Percentiles rank a stretch among this genome's conserved stretches.
phyloP scores from a whole-genome alignment of 176 grass and related monocot genomes.

The Musa beccarii region DNA sequence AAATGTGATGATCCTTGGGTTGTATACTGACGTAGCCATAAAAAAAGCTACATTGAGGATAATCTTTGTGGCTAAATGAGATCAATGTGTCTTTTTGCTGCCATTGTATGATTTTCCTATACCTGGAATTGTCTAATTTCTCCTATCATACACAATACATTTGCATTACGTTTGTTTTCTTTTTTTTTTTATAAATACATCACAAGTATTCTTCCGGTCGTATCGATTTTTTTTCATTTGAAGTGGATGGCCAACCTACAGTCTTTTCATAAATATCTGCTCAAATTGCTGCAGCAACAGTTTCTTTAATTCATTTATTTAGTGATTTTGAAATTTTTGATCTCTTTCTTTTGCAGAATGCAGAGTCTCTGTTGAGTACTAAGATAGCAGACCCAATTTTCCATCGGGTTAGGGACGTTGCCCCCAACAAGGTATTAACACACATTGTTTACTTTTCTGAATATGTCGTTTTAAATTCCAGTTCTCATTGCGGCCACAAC shows the following conservation, averaged over 20 bases:
- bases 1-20: too few relatives aligned
- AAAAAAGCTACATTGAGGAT: too few relatives aligned
- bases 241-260: too few relatives aligned
- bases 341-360: conserved; percentile 40
- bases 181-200: background rate
- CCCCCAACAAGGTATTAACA: conserved; percentile 83
- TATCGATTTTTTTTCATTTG: too few relatives aligned
- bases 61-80: too few relatives aligned
- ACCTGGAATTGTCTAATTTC: too few relatives aligned
- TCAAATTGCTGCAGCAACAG: background rate
- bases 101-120: too few relatives aligned
- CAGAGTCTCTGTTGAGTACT: conserved; percentile 54
- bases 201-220: too few relatives aligned
- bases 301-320: conserved; percentile 9
- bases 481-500: background rate
- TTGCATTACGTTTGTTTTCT: background rate
- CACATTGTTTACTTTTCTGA: background rate
- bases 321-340: background rate
- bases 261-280: too few relatives aligned
- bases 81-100: too few relatives aligned
- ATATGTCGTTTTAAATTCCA: background rate
- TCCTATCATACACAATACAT: background rate
- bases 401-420: conserved; percentile 80
- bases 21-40: too few relatives aligned
- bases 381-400: conserved; percentile 65